Evolutionary conservation across 495 filamentous ascomycete species (phyloP).

Genomic region (Aspergillus asperescens): DNA sequence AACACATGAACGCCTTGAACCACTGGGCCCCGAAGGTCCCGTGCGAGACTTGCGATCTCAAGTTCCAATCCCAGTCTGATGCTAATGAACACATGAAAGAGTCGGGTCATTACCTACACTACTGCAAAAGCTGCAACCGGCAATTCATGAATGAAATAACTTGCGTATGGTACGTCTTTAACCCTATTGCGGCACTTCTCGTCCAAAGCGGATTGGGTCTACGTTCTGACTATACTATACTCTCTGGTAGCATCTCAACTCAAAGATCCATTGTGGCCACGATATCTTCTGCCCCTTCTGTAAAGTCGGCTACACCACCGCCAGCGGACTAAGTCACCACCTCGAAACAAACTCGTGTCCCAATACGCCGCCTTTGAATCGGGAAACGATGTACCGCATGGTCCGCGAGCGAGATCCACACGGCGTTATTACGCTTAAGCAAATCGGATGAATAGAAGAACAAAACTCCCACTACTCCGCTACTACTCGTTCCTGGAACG

Average conservation of each 20-base stretch:
- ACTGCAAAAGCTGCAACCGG: constrained; percentile 35
- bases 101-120: constrained; percentile 29
- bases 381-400: constrained; percentile 30
- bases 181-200: neutral
- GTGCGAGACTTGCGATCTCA: constrained; percentile 35
- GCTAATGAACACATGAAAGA: constrained; percentile 36
- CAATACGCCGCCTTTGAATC: constrained; percentile 30
- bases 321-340: constrained; percentile 43
- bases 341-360: constrained; percentile 42
- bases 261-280: constrained; percentile 31
- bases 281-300: constrained; percentile 43
- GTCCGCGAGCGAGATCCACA: constrained; percentile 31
- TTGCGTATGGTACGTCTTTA: constrained; percentile 28
- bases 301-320: constrained; percentile 29
- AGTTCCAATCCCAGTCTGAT: constrained; percentile 22
- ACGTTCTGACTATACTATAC: neutral
- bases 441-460: constrained; percentile 31
- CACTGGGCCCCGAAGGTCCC: constrained; percentile 27
- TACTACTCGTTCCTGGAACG: constrained; percentile 34
- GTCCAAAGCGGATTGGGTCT: no score
- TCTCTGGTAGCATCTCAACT: constrained; percentile 39
- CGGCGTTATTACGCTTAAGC: constrained; percentile 38
- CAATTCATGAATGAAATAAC: constrained; percentile 36
- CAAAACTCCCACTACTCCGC: constrained; percentile 14
- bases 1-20: constrained; percentile 34